Evolutionary conservation across 2,329 filamentous ascomycete genomes (phyloP).

Genomic region (Apiospora hydei): DNA sequence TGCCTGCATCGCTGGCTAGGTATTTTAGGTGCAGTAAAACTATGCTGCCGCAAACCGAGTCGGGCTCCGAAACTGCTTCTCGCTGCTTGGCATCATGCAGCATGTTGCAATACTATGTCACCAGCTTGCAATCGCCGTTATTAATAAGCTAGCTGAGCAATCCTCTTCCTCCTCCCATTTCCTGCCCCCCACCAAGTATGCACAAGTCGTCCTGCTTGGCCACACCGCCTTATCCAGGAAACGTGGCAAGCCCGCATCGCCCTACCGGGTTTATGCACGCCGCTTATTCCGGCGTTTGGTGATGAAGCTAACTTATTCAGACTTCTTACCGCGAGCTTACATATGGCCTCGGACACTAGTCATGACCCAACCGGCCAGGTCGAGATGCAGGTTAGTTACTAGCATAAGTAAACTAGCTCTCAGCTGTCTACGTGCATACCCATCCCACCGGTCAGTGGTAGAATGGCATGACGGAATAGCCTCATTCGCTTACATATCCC

Average conservation of each 20-base stretch:
- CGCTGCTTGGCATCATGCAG: background rate
- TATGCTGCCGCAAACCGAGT: background rate
- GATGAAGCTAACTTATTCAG: background rate
- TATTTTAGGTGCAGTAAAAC: too few relatives aligned
- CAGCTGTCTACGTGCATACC: too few relatives aligned
- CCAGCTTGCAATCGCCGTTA: too few relatives aligned
- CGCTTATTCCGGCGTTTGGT: background rate
- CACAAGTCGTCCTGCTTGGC: constrained; percentile 15
- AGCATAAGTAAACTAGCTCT: too few relatives aligned
- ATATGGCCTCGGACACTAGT: too few relatives aligned
- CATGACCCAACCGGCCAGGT: too few relatives aligned
- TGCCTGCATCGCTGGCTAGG: background rate
- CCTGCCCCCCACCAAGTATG: background rate
- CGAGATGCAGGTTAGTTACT: too few relatives aligned
- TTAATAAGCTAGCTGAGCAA: background rate
- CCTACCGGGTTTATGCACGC: background rate
- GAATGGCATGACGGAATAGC: too few relatives aligned
- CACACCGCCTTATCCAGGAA: background rate
- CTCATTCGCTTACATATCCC: background rate
- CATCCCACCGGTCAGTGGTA: too few relatives aligned
- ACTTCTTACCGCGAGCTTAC: background rate
- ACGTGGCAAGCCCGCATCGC: background rate
- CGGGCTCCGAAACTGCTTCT: background rate
- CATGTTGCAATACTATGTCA: constrained; percentile 3
- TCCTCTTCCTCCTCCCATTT: background rate